Percentiles rank a stretch among this genome's conserved stretches.
Evolutionary conservation across 140 eudicot species (phyloP).

Genomic region (Oenanthe javanica): DNA sequence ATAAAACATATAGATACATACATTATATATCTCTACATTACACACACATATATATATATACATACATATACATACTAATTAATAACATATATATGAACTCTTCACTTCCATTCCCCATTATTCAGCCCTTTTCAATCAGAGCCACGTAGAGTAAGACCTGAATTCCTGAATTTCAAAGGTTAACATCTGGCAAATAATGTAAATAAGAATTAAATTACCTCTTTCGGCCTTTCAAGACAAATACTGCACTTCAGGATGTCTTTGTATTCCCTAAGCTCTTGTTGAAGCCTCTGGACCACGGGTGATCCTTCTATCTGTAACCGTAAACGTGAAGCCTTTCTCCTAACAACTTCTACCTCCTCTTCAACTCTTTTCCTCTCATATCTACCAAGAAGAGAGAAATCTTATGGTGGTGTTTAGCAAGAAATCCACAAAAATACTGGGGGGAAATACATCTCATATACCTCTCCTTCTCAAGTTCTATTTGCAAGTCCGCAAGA

Average conservation of each 20-base stretch:
- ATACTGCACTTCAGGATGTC: constrained; percentile 93
- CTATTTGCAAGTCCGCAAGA: constrained; percentile 62
- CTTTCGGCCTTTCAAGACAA: constrained; percentile 88
- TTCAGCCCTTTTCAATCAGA: neutral
- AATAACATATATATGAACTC: no score
- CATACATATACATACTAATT: no score
- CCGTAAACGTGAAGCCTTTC: constrained; percentile 55
- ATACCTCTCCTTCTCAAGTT: constrained; percentile 80
- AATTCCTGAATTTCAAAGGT: neutral
- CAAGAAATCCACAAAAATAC: neutral
- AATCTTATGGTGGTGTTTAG: neutral
- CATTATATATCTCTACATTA: no score
- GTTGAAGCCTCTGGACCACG: constrained; percentile 61
- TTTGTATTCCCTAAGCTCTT: constrained; percentile 78
- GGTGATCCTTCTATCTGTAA: constrained; percentile 70
- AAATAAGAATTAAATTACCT: constrained; percentile 34
- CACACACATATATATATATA: no score
- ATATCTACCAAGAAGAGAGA: constrained; percentile 42
- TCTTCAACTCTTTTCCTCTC: constrained; percentile 82
- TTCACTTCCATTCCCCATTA: no score
- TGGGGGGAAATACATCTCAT: neutral
- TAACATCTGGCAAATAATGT: neutral
- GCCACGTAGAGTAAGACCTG: no score
- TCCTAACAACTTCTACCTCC: constrained; percentile 69
- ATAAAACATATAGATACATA: no score